Percentiles rank a stretch among this genome's conserved stretches.
Evolutionary conservation across 2,329 filamentous ascomycete species (phyloP).

Genomic region (Fusarium camptoceras): DNA sequence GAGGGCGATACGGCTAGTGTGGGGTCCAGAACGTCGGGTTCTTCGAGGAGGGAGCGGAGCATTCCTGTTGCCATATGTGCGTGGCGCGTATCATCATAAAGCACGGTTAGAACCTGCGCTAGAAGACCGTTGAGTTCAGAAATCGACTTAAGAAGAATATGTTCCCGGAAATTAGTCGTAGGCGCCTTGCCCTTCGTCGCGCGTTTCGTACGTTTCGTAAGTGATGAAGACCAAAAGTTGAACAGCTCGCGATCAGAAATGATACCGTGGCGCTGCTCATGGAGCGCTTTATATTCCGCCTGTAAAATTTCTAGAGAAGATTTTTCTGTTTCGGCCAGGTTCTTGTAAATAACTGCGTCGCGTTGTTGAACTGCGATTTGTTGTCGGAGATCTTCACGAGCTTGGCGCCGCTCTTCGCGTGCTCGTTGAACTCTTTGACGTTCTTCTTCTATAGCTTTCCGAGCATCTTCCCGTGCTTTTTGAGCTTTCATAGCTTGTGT

Average conservation of each 20-base stretch:
- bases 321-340: not conserved
- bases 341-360: conserved; percentile 1
- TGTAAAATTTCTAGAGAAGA: not conserved
- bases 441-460: not conserved
- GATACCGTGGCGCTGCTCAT: not conserved
- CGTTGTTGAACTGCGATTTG: conserved; percentile 12
- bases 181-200: not conserved
- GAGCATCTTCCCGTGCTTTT: not conserved
- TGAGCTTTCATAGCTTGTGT: not conserved
- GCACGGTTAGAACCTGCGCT: conserved; percentile 19
- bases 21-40: conserved; percentile 13
- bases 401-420: not conserved
- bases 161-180: conserved; percentile 30
- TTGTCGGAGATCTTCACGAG: conserved; percentile 7
- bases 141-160: conserved; percentile 29
- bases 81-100: conserved; percentile 35
- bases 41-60: conserved; percentile 31
- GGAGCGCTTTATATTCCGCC: not conserved
- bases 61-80: conserved; percentile 32
- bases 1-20: conserved; percentile 25
- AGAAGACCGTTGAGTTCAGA: conserved; percentile 35
- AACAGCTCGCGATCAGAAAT: conserved; percentile 33
- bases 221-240: conserved; percentile 30
- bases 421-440: not conserved
- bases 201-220: conserved; percentile 27